Base-by-base conservation (phyloP, 495 filamentous ascomycete species). In the Friedmanniomyces simplex region DNA sequence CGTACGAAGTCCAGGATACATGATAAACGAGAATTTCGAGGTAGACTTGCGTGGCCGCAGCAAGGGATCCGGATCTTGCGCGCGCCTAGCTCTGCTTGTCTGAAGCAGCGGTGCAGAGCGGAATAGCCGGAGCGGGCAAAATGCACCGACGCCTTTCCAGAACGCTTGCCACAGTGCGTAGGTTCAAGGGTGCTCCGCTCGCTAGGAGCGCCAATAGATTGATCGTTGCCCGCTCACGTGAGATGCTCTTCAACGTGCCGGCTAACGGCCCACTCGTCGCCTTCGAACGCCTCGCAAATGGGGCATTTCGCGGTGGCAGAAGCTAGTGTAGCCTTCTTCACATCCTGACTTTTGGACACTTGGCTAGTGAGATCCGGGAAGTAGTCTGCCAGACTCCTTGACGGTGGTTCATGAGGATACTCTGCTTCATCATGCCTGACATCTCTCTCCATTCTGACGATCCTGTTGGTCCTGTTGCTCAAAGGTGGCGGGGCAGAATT, bases 201-300 rank as follows among this genome's bases (percentile, higher is more conserved):
- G n/a, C n/a, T n/a, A n/a, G n/a, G n/a, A n/a, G n/a, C n/a, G n/a
- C n/a, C n/a, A 10, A 10, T 32, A 10, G 10, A 32, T 10, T 32
- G 28, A 10, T 32, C 28, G 28, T 32, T 10, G 28, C 28, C 28
- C 28, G 28, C 28, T 32, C 52, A 73, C 26, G 69, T 67, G 43
- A 83, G 80, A 61, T 85, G 81, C 16, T 57, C 58, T 34, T 77
- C 74, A 34, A 84, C 79, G 62, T 85, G 82, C 58, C 81, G 74
- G 14, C 73, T 71, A 43, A 85, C 76, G 10, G 81, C 81, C 1
- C 65, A 68, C 51, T 76, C 80, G 60, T 84, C 81, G 21, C 82
- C 81, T 62, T 77, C 72, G 65, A 84, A 85, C 10, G 64, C 65
- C 13, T 70, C 74, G 65, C 82, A 85, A 0, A 85, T 78, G 0